Conservation (phyloP, 2,329 filamentous ascomycete genomes). For the Chalara sp. region DNA sequence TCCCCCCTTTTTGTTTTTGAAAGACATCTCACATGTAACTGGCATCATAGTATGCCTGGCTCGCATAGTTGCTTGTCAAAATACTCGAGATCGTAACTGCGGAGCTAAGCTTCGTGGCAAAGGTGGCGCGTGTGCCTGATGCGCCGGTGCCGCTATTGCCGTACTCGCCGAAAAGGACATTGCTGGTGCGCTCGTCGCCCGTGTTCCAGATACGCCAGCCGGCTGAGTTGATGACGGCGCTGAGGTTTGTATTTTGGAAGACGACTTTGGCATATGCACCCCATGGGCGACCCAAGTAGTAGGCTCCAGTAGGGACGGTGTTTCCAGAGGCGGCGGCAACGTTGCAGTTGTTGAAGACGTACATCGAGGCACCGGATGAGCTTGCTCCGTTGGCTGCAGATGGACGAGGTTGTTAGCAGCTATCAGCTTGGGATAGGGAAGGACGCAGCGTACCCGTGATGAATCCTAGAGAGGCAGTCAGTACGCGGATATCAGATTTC, state of each 20-base stretch:
- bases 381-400: constrained; percentile 38
- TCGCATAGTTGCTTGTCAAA: constrained; percentile 35
- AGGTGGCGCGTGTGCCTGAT: constrained; percentile 40
- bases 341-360: constrained; percentile 48
- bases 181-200: constrained; percentile 33
- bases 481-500: constrained; percentile 37
- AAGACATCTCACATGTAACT: no score
- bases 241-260: constrained; percentile 41
- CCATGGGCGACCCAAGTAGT: constrained; percentile 48
- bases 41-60: no score
- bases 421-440: no score
- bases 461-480: constrained; percentile 15
- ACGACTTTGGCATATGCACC: constrained; percentile 42
- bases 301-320: constrained; percentile 31
- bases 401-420: constrained; percentile 29
- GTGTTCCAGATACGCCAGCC: constrained; percentile 45
- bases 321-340: constrained; percentile 35
- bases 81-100: constrained; percentile 37
- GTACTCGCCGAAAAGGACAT: constrained; percentile 46
- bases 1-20: no score
- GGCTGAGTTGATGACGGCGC: constrained; percentile 41
- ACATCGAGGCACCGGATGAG: constrained; percentile 36
- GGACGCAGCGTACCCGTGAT: no score
- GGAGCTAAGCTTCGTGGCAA: constrained; percentile 33
- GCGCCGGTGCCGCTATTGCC: constrained; percentile 45